Evolutionary conservation across 108 stramenopile species (phyloP).

Genomic region (Conticribra weissflogii): DNA sequence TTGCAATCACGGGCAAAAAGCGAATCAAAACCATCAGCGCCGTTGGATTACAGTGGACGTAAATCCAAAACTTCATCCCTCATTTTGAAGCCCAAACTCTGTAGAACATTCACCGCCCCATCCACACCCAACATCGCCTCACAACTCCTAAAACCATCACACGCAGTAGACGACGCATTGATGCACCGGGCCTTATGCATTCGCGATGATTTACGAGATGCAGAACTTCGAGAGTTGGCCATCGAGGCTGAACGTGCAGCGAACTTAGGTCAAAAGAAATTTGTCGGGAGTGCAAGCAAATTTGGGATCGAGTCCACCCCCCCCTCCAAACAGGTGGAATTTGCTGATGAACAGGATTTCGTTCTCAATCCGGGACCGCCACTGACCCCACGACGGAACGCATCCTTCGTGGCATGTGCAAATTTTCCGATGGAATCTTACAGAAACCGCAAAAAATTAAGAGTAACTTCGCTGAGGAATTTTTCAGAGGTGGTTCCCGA

Average conservation of each 20-base stretch:
- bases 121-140: background rate
- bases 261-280: constrained; percentile 43
- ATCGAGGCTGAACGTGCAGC: constrained; percentile 51
- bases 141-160: constrained; percentile 3
- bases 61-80: too few relatives aligned
- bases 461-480: constrained; percentile 34
- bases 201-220: constrained; percentile 31
- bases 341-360: constrained; percentile 17
- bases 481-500: constrained; percentile 44
- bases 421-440: constrained; percentile 17
- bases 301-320: constrained; percentile 27
- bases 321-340: constrained; percentile 4
- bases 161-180: constrained; percentile 29
- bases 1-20: too few relatives aligned
- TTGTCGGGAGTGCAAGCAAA: constrained; percentile 46
- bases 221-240: constrained; percentile 48
- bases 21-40: background rate
- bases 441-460: constrained; percentile 35
- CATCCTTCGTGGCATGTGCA: background rate
- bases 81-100: constrained; percentile 6
- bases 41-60: background rate
- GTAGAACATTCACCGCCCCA: constrained; percentile 15
- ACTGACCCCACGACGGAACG: background rate
- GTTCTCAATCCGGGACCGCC: background rate
- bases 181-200: constrained; percentile 41